A percentile compares a stretch with the other conserved stretches of the same genome.
phyloP scores from a whole-genome alignment of 441 rosid species.

The Erodium moschatum region DNA sequence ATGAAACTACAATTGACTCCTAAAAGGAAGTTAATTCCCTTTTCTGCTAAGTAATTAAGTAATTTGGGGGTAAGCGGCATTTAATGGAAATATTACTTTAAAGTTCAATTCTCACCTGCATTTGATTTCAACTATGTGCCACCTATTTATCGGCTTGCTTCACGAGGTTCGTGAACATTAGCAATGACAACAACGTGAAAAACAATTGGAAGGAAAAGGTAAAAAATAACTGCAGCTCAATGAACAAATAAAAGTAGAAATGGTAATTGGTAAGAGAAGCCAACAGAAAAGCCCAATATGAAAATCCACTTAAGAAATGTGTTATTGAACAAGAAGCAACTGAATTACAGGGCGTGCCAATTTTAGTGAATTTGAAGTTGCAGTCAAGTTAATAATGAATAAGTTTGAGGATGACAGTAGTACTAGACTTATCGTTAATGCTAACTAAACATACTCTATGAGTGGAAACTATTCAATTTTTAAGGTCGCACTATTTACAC shows the following conservation, averaged over 20 bases:
- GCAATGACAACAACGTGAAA: neutral
- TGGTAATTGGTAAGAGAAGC: neutral
- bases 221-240: neutral
- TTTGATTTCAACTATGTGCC: neutral
- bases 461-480: no score
- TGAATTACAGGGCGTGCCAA: neutral
- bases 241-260: neutral
- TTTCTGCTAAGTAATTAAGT: neutral
- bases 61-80: constrained; percentile 4
- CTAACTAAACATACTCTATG: no score
- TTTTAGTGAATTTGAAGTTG: neutral
- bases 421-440: no score
- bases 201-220: neutral
- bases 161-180: neutral
- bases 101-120: no score
- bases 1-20: neutral
- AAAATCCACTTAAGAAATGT: neutral
- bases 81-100: constrained; percentile 1
- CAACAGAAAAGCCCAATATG: neutral
- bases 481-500: no score
- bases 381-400: no score
- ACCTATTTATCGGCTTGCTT: neutral
- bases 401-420: no score
- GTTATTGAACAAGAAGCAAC: neutral
- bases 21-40: neutral